Evolutionary conservation across 2,329 filamentous ascomycete genomes (phyloP), one percentile per base, ranked within the genome.

Genomic region (Drechslerella dactyloides): DNA sequence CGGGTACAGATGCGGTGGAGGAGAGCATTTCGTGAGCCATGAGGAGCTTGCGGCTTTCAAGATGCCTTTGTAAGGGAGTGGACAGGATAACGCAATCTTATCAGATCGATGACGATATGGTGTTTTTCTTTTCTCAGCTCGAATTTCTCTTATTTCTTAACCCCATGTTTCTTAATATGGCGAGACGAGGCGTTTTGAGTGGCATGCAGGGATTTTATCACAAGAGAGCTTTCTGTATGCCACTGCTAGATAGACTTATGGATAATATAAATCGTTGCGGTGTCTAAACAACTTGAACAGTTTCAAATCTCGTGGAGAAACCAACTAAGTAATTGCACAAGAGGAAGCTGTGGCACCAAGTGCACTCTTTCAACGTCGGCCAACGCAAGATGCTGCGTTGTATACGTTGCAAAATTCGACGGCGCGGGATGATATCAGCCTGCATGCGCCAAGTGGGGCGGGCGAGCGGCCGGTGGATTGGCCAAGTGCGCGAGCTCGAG

Each of bases 1-100:
- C 0, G 88, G 88, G 0, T 91, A 86, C 78, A 78, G 86, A 3
- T 90, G 89, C 79, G 82, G 82, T 0, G 88, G 84, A 0, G 88
- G 88, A 0, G 76, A 76, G 1, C 88, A 90, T 79, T 89, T 76
- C 65, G 78, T 87, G 17, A 76, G 30, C 50, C 54, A 59, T 19
- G 50, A 60, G 15, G 66, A 70, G 6, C 23, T 70, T 21, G 24
- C 42, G 8, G 33, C 53, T 7, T 64, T 51, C 23, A 3, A 54
- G 19, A 21, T 24, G 19, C 24, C 42, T 30, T 30, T 17, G 51
- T 48, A 23, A 1, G 13, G n/a, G 15, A 23, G 48, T 3, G 27
- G 27, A 8, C 3, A 33, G 3, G 27, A 33, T 33, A 21, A 51
- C 2, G 46, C 23, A 2, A 17, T 17, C 4, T 13, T 21, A 7